phyloP scores from a whole-genome alignment of 306 rosid genomes.

The Elaeagnus macrophylla region DNA sequence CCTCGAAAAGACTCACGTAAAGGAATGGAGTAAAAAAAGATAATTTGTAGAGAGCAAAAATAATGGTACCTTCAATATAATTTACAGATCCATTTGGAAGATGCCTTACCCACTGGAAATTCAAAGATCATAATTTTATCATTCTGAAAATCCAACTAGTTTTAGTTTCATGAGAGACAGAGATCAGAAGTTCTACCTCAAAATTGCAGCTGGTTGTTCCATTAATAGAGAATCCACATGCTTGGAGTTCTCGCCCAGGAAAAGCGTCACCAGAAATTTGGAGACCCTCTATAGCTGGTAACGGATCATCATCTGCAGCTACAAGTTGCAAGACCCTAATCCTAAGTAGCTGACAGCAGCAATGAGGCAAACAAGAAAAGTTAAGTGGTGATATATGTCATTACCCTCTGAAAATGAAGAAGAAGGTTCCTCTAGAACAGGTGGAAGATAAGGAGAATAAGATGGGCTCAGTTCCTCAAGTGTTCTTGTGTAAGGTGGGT shows the following conservation, averaged over 20 bases:
- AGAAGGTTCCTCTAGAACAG: conserved; percentile 90
- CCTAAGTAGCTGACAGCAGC: conserved; percentile 1
- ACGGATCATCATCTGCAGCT: conserved; percentile 94
- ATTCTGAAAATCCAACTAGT: not conserved
- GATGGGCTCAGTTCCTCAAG: conserved; percentile 69
- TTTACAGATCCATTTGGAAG: conserved; percentile 85
- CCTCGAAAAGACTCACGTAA: conserved; percentile 20
- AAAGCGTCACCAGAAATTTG: conserved; percentile 85
- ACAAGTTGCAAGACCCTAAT: conserved; percentile 20
- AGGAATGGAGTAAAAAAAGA: conserved; percentile 11
- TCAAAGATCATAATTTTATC: conserved; percentile 1
- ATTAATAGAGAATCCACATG: conserved; percentile 67
- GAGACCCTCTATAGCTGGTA: conserved; percentile 80
- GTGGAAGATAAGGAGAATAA: conserved; percentile 57
- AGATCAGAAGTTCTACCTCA: conserved; percentile 53
- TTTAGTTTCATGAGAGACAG: not conserved
- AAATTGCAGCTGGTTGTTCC: conserved; percentile 94
- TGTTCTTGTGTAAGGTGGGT: conserved; percentile 52
- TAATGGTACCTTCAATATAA: conserved; percentile 67
- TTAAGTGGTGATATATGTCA: conserved; percentile 11
- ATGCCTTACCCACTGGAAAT: conserved; percentile 78
- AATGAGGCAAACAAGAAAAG: conserved; percentile 6
- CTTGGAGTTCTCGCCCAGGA: conserved; percentile 92
- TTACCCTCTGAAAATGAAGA: conserved; percentile 94
- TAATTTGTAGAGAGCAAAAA: conserved; percentile 8